Conservation (phyloP, 306 rosid genomes). For the Acacia acuminata region DNA sequence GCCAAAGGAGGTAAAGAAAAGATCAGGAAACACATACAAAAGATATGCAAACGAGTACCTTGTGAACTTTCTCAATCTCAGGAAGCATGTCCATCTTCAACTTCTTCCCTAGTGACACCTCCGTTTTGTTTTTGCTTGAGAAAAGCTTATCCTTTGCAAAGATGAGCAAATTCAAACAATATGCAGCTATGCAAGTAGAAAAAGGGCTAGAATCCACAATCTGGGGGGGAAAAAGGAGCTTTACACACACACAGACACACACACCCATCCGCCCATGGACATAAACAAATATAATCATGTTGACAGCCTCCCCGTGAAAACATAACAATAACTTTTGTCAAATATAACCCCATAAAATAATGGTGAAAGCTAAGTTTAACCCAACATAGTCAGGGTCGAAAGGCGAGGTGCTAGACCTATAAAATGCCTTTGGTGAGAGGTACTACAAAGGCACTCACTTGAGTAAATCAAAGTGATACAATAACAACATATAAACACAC, state of each 20-base stretch:
- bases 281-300: neutral
- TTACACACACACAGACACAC: neutral
- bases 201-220: neutral
- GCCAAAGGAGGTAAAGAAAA: neutral
- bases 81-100: conserved; percentile 89
- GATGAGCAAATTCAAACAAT: conserved; percentile 41
- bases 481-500: neutral
- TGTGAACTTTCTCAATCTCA: conserved; percentile 92
- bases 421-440: neutral
- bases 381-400: neutral
- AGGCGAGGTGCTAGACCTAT: neutral
- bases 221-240: neutral
- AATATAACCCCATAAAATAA: conserved; percentile 16
- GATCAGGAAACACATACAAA: neutral
- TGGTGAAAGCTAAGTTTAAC: conserved; percentile 2
- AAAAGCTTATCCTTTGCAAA: conserved; percentile 79
- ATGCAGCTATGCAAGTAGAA: neutral
- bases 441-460: neutral
- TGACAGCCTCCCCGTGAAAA: neutral
- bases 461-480: neutral
- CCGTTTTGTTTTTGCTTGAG: conserved; percentile 76
- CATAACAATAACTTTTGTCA: neutral
- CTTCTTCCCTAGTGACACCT: conserved; percentile 83
- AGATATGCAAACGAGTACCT: conserved; percentile 50
- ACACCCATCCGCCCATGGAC: neutral